Evolutionary conservation across 2,329 filamentous ascomycete species (phyloP).

Genomic region (Colletotrichum horii): DNA sequence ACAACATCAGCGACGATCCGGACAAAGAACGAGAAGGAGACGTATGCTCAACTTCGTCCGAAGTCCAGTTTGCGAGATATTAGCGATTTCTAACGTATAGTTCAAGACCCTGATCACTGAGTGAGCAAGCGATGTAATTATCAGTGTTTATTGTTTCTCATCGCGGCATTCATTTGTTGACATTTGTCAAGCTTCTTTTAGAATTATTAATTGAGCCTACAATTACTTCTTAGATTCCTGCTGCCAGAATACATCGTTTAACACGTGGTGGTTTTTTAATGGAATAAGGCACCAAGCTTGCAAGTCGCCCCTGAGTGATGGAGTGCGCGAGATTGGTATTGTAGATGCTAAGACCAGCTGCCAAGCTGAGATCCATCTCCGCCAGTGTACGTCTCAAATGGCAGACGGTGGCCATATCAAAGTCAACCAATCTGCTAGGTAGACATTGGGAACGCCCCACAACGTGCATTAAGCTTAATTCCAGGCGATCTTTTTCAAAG

Average conservation of each 20-base stretch:
- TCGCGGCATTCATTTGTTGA: rapidly evolving
- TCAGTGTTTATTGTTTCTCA: background rate
- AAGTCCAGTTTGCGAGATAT: slow-evolving; percentile 6
- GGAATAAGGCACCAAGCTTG: too few relatives aligned
- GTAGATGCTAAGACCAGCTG: background rate
- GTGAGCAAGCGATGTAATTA: background rate
- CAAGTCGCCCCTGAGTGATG: rapidly evolving
- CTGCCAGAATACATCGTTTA: too few relatives aligned
- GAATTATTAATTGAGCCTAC: background rate
- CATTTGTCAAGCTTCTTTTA: background rate
- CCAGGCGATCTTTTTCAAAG: background rate
- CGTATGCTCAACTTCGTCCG: background rate
- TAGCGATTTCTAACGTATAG: background rate
- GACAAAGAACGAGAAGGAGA: background rate
- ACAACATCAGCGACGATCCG: background rate
- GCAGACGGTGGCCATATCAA: background rate
- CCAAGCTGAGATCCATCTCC: background rate
- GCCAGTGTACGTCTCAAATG: background rate
- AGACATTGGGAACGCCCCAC: background rate
- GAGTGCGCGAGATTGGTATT: rapidly evolving
- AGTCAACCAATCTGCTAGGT: background rate
- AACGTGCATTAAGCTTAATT: background rate
- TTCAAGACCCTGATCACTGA: background rate
- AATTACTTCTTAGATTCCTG: background rate
- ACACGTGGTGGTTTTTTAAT: too few relatives aligned